A percentile compares a stretch with the other conserved stretches of the same genome.
Conservation (phyloP, 306 rosid species). For the Trichosanthes truncata region DNA sequence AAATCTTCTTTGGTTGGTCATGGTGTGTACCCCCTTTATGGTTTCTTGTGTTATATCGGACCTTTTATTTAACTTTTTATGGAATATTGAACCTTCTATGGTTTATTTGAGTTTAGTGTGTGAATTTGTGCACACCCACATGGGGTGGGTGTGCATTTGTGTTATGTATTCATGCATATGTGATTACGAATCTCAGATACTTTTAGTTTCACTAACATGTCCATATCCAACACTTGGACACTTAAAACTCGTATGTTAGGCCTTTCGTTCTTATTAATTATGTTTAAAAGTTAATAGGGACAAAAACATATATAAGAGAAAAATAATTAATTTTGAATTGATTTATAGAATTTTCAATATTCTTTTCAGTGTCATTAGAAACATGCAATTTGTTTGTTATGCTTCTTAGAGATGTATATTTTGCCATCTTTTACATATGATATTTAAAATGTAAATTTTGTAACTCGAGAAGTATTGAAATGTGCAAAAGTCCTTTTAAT, state of each 20-base stretch:
- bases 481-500: not conserved
- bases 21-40: not conserved
- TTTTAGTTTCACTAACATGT: not conserved
- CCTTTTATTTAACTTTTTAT: not conserved
- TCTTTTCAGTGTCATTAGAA: not conserved
- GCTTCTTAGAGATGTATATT: not conserved
- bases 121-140: not conserved
- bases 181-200: not conserved
- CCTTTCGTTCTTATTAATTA: not conserved
- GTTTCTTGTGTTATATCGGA: not conserved
- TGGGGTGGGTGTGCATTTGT: not conserved
- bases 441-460: not conserved
- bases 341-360: not conserved
- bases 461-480: not conserved
- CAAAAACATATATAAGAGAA: not conserved
- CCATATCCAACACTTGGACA: not conserved
- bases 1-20: not conserved
- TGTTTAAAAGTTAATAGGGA: not conserved
- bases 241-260: not conserved
- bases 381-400: not conserved
- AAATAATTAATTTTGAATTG: not conserved
- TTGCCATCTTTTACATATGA: not conserved
- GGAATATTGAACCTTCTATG: not conserved
- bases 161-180: not conserved
- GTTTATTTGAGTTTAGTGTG: not conserved